phyloP scores from a whole-genome alignment of 495 filamentous ascomycete genomes.

The Elaphomyces granulatus region DNA sequence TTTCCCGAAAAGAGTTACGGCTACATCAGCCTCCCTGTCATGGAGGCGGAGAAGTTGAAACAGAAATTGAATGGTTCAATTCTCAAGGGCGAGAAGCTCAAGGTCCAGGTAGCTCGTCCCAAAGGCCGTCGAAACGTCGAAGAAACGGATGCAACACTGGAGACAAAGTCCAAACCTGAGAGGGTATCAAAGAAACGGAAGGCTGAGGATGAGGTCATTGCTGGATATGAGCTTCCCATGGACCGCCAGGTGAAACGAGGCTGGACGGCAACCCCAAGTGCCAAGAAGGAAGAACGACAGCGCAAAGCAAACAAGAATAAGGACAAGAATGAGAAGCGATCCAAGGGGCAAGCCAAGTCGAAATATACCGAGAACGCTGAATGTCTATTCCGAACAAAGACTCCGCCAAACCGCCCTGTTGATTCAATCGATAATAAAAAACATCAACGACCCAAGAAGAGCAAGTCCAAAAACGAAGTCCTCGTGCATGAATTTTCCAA shows the following conservation, averaged over 20 bases:
- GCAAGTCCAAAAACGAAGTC: slow-evolving; percentile 38
- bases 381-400: slow-evolving; percentile 65
- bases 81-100: slow-evolving; percentile 71
- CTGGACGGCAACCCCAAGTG: slow-evolving; percentile 57
- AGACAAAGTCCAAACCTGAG: slow-evolving; percentile 13
- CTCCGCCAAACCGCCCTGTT: slow-evolving; percentile 45
- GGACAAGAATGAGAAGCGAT: slow-evolving; percentile 37
- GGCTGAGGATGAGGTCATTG: slow-evolving; percentile 49
- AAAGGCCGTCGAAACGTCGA: slow-evolving; percentile 31
- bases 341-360: slow-evolving; percentile 47
- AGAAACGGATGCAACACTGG: slow-evolving; percentile 14
- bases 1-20: slow-evolving; percentile 87
- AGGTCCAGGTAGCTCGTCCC: slow-evolving; percentile 62
- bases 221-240: slow-evolving; percentile 56
- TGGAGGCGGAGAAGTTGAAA: slow-evolving; percentile 75
- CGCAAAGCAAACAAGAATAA: slow-evolving; percentile 33
- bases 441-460: slow-evolving; percentile 33
- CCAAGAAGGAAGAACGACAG: slow-evolving; percentile 37
- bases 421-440: slow-evolving; percentile 22
- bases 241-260: slow-evolving; percentile 74
- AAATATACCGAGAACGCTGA: slow-evolving; percentile 67
- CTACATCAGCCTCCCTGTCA: slow-evolving; percentile 63
- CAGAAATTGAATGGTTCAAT: slow-evolving; percentile 87
- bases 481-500: slow-evolving; percentile 73
- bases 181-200: slow-evolving; percentile 32